Percentiles rank a stretch among this genome's conserved stretches.
These are phyloP conservation scores for Suillus cothurnatus DNA, from an alignment of 768 basidiomycete species.

Conservation along the genomic window DNA sequence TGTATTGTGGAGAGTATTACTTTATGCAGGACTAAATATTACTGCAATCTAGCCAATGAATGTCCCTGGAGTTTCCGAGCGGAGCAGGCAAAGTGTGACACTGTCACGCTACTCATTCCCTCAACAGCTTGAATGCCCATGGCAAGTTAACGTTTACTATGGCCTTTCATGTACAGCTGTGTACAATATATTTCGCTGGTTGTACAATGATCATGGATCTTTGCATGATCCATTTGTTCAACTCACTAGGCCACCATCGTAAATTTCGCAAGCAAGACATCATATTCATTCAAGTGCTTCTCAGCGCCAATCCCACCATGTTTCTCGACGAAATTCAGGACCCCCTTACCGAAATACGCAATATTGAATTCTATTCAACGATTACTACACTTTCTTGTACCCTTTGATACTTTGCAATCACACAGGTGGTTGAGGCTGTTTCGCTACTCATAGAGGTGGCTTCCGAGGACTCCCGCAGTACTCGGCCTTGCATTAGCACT, in stretches of 20 bases:
- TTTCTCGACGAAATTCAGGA: conserved; percentile 23
- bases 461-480: background rate
- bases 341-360: conserved; percentile 14
- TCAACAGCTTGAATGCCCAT: too few relatives aligned
- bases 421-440: background rate
- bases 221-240: conserved; percentile 22
- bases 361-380: conserved; percentile 15
- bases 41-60: background rate
- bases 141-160: too few relatives aligned
- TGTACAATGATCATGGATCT: too few relatives aligned
- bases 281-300: conserved; percentile 21
- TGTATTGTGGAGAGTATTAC: background rate
- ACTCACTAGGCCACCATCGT: conserved; percentile 16
- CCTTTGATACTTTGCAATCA: background rate
- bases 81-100: too few relatives aligned
- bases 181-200: too few relatives aligned
- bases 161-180: too few relatives aligned
- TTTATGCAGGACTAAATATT: background rate
- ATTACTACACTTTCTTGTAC: conserved; percentile 13
- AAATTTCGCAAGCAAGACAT: background rate
- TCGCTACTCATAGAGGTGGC: background rate
- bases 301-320: conserved; percentile 13
- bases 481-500: background rate
- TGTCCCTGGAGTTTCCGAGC: too few relatives aligned
- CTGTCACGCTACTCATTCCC: too few relatives aligned